These are phyloP conservation scores for Saturnispora sekii DNA, from an alignment of 805 yeast genomes.

Conservation along the genomic window DNA sequence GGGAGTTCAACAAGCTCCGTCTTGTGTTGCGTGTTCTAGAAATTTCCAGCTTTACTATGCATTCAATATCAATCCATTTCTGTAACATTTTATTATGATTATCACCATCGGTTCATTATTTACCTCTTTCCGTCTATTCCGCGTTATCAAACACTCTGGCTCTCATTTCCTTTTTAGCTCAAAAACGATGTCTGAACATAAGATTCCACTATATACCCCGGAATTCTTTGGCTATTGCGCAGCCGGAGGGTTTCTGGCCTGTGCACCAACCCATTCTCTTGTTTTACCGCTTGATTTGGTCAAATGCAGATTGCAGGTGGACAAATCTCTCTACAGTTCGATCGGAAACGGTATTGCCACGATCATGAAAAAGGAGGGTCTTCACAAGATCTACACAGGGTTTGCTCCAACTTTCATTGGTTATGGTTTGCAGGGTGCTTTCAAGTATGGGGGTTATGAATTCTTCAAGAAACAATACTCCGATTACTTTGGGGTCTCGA, in stretches of 20 bases:
- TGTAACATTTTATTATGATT: too few species aligned
- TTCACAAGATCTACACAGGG: slow-evolving; percentile 73
- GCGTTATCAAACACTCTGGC: too few species aligned
- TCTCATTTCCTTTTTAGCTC: background rate
- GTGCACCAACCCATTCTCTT: slow-evolving; percentile 94
- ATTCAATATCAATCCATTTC: too few species aligned
- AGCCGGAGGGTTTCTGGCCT: slow-evolving; percentile 72
- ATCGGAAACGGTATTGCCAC: slow-evolving; percentile 75
- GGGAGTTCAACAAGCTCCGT: too few species aligned
- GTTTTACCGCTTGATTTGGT: slow-evolving; percentile 92
- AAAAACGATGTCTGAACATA: slow-evolving; percentile 6
- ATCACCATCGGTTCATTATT: too few species aligned
- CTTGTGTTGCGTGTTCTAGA: too few species aligned
- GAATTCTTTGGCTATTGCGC: slow-evolving; percentile 70
- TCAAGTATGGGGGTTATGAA: slow-evolving; percentile 94
- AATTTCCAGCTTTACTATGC: too few species aligned
- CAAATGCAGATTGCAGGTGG: slow-evolving; percentile 88
- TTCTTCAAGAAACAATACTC: slow-evolving; percentile 74
- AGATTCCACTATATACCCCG: slow-evolving; percentile 44
- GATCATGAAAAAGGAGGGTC: slow-evolving; percentile 66
- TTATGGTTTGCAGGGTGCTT: slow-evolving; percentile 93
- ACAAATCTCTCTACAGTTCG: slow-evolving; percentile 59
- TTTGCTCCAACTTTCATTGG: slow-evolving; percentile 89
- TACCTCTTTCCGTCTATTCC: too few species aligned
- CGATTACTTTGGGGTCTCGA: slow-evolving; percentile 56